Base-by-base conservation (phyloP, 345 rosid genomes). In the Anastatica hierochuntica region DNA sequence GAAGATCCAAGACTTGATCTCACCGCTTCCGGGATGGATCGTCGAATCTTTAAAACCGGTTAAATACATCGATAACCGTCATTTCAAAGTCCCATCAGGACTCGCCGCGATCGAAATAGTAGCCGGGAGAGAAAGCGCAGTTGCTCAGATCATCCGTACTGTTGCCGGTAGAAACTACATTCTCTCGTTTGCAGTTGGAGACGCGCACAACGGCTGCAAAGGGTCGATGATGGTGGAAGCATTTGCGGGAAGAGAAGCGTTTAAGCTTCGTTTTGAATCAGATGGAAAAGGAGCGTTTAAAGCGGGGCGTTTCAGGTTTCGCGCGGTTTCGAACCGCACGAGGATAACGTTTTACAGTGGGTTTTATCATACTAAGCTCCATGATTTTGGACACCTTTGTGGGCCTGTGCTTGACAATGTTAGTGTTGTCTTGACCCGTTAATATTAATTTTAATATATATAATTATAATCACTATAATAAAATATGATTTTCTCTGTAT, bases 381-480 rank as follows among this genome's bases (percentile, higher is more conserved):
- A 76, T 33, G 97, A 85, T 66, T 83, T 18, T 51, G 97, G 85
- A 20, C 87, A 83, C 1, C 67, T 89, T 73, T 89, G 97, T 42
- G 97, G 97, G 13, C 94, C 97, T 58, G 81, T 89, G 2, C 66
- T 89, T 67, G 95, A 89, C 36, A 74, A 75, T 71, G 85, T 89
- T 39, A 55, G 38, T 0, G 92, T 79, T 39, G 36, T 70, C 34
- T 31, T 60, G 11, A 16, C 71, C 23, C 63, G 1, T 11, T 61
- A 41, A 59, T 2, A 9, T 12, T 12, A 9, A 1, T 36, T 34
- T 45, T 7, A 13, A 13, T 52, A 33, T n/a, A 10, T 5, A 23
- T 17, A 31, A 51, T 11, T 20, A 24, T 24, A 24, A 24, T 3
- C n/a, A n/a, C n/a, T n/a, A n/a, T n/a, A n/a, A n/a, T n/a, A n/a